Conservation (phyloP, 306 rosid genomes). For the Lathyrus aphaca region DNA sequence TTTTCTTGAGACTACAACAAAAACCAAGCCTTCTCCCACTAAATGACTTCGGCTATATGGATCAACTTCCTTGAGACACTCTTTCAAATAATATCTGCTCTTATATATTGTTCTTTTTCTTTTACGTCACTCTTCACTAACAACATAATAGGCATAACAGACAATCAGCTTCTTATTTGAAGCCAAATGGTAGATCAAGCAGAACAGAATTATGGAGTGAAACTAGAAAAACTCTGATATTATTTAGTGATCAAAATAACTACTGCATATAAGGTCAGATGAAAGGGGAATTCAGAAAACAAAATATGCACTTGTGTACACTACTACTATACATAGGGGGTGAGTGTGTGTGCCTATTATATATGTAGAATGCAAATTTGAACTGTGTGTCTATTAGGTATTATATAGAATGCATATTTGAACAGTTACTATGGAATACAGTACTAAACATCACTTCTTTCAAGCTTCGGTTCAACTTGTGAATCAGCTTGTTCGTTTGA, state of each 20-base stretch:
- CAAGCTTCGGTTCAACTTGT: conserved; percentile 37
- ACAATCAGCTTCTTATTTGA: not conserved
- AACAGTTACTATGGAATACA: conserved; percentile 32
- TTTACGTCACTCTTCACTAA: not conserved
- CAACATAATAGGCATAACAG: not conserved
- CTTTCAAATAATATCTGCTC: not conserved
- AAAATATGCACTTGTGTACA: conserved; percentile 34
- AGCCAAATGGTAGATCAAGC: not conserved
- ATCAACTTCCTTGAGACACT: too few species aligned
- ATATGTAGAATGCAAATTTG: conserved; percentile 30
- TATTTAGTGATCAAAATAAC: conserved; percentile 25
- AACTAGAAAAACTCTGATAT: not conserved
- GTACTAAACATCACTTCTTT: conserved; percentile 42
- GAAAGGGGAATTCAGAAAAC: conserved; percentile 30
- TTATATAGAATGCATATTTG: conserved; percentile 32
- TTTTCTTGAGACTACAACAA: too few species aligned
- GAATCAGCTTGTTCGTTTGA: conserved; percentile 44
- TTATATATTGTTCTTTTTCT: not conserved
- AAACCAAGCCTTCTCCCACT: too few species aligned
- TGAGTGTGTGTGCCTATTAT: not conserved
- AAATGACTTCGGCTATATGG: too few species aligned
- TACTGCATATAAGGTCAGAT: conserved; percentile 19
- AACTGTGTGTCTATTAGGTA: conserved; percentile 10
- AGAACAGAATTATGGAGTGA: not conserved
- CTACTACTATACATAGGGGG: conserved; percentile 20